phyloP scores from a whole-genome alignment of 495 filamentous ascomycete genomes.

The Chaetomidium leptoderma region DNA sequence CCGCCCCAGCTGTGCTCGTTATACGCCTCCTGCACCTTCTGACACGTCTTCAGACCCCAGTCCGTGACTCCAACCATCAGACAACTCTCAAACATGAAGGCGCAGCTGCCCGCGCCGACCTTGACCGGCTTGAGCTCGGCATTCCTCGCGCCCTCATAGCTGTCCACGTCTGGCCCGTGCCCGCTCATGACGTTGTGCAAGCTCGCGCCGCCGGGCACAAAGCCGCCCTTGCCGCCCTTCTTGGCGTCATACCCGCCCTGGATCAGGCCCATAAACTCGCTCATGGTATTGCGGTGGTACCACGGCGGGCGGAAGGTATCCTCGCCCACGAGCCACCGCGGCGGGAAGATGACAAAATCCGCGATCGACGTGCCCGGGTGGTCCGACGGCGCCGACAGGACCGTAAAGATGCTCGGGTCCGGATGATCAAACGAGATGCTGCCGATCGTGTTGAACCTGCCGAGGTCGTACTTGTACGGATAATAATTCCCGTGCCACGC shows the following conservation, averaged over 20 bases:
- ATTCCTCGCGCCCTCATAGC: conserved; percentile 58
- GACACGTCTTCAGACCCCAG: conserved; percentile 79
- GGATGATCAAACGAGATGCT: conserved; percentile 72
- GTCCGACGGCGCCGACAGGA: conserved; percentile 65
- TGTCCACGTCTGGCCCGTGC: conserved; percentile 58
- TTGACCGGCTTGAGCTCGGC: conserved; percentile 52
- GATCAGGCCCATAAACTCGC: conserved; percentile 76
- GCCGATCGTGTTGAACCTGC: conserved; percentile 73
- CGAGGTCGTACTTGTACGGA: conserved; percentile 85
- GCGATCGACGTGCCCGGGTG: conserved; percentile 65
- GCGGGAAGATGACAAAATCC: conserved; percentile 81
- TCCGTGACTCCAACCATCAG: conserved; percentile 89
- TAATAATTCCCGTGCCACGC: conserved; percentile 80
- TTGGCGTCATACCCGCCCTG: conserved; percentile 58
- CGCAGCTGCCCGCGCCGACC: conserved; percentile 56
- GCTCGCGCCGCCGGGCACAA: conserved; percentile 55
- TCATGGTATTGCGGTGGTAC: conserved; percentile 85
- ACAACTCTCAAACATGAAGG: conserved; percentile 66
- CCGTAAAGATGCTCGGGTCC: conserved; percentile 78
- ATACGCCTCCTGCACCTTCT: conserved; percentile 80
- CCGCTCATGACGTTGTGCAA: conserved; percentile 58
- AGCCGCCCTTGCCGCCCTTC: conserved; percentile 48
- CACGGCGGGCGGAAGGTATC: conserved; percentile 79
- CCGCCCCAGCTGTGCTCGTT: conserved; percentile 82
- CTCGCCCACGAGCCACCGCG: conserved; percentile 73